A percentile compares a stretch with the other conserved stretches of the same genome.
Conservation (phyloP, 345 rosid species). For the Eutrema japonicum region DNA sequence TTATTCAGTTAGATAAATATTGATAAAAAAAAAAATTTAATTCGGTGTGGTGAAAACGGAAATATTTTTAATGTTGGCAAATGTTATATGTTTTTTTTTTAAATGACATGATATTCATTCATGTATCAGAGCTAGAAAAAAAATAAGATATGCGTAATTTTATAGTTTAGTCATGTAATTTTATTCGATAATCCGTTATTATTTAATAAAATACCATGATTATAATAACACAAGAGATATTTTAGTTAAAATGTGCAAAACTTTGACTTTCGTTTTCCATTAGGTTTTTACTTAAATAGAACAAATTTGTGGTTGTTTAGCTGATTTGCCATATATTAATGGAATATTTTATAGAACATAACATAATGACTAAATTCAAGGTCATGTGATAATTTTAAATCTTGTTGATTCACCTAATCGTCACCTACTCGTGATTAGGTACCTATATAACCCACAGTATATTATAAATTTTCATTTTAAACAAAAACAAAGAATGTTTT, state of each 20-base stretch:
- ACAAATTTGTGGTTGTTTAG: background rate
- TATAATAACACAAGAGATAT: background rate
- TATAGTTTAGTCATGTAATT: no score
- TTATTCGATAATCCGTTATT: no score
- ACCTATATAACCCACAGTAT: background rate
- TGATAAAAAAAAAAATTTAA: background rate
- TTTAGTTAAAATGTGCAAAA: background rate
- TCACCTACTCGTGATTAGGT: no score
- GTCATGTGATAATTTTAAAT: background rate
- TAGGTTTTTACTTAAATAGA: background rate
- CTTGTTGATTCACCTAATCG: background rate
- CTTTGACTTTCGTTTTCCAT: background rate
- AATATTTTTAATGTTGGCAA: no score
- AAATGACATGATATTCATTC: no score
- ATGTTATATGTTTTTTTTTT: no score
- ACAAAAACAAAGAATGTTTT: background rate
- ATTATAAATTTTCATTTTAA: background rate
- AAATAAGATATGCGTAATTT: no score
- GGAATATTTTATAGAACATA: background rate
- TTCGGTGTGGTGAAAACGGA: no score
- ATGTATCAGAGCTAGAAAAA: no score
- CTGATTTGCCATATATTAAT: background rate
- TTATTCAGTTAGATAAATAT: background rate
- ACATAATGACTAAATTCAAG: constrained; percentile 5
- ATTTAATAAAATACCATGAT: no score